Evolutionary conservation across 768 basidiomycete species (phyloP).

Genomic region (Lactarius pseudohatsudake): DNA sequence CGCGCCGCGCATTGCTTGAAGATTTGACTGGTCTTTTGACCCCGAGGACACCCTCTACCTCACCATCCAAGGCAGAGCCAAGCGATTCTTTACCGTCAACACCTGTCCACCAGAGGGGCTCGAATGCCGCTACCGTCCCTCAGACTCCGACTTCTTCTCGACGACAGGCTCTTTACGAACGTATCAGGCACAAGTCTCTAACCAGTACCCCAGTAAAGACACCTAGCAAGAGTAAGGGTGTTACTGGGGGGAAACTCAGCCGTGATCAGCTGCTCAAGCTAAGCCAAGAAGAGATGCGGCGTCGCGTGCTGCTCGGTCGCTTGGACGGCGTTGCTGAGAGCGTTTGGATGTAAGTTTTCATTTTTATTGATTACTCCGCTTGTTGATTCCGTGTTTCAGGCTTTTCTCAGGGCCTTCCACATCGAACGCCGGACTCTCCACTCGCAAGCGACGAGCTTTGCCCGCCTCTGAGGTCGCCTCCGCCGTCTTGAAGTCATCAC

Average conservation of each 20-base stretch:
- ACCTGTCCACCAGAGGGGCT: constrained; percentile 61
- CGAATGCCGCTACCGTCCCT: constrained; percentile 54
- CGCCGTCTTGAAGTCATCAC: constrained; percentile 77
- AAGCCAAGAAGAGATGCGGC: constrained; percentile 74
- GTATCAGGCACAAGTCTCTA: constrained; percentile 71
- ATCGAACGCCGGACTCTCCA: constrained; percentile 50
- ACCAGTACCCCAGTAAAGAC: constrained; percentile 64
- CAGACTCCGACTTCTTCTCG: constrained; percentile 74
- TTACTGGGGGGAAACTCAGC: constrained; percentile 48
- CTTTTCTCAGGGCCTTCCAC: constrained; percentile 67
- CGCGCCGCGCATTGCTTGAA: constrained; percentile 40
- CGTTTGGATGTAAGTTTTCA: constrained; percentile 66
- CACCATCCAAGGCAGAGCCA: constrained; percentile 30
- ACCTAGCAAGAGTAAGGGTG: constrained; percentile 39
- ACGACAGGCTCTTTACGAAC: constrained; percentile 78
- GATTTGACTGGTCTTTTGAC: constrained; percentile 41
- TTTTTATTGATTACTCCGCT: background rate
- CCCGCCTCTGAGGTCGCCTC: constrained; percentile 64
- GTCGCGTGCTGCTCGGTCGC: constrained; percentile 74
- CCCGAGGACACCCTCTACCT: constrained; percentile 37
- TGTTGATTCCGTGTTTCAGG: constrained; percentile 41
- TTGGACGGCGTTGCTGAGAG: constrained; percentile 82
- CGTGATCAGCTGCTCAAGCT: constrained; percentile 69
- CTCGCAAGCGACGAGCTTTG: constrained; percentile 69
- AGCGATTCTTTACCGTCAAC: constrained; percentile 55